Evolutionary conservation across 306 rosid genomes (phyloP).

Genomic region (Pachyrhizus erosus): DNA sequence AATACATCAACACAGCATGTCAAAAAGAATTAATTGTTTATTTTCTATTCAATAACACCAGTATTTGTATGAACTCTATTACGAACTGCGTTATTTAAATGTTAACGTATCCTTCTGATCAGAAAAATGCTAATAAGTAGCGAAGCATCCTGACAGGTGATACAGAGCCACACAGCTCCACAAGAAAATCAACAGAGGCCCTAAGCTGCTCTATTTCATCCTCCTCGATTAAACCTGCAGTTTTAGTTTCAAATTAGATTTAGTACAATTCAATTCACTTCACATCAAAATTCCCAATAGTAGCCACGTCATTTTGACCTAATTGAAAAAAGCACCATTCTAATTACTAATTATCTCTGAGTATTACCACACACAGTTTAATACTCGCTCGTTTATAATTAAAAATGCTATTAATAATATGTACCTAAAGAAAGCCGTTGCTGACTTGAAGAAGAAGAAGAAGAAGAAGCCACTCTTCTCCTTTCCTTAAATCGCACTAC

Average conservation of each 20-base stretch:
- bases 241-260: constrained; percentile 28
- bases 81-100: background rate
- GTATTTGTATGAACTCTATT: background rate
- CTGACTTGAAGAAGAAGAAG: constrained; percentile 51
- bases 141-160: constrained; percentile 60
- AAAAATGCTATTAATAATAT: background rate
- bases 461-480: constrained; percentile 52
- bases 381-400: background rate
- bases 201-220: constrained; percentile 81
- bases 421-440: constrained; percentile 61
- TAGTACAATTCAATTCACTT: background rate
- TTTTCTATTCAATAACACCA: background rate
- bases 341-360: background rate
- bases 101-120: background rate
- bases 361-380: background rate
- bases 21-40: background rate
- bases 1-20: constrained; percentile 7
- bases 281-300: constrained; percentile 7
- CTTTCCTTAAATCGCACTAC: constrained; percentile 78
- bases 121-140: background rate
- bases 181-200: constrained; percentile 84
- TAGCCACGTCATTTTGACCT: background rate
- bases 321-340: constrained; percentile 8
- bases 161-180: constrained; percentile 75
- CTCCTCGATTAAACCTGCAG: constrained; percentile 59